A percentile compares a stretch with the other conserved stretches of the same genome.
phyloP scores from a whole-genome alignment of 1,284 basidiomycete species.

The Peniophora sp. region DNA sequence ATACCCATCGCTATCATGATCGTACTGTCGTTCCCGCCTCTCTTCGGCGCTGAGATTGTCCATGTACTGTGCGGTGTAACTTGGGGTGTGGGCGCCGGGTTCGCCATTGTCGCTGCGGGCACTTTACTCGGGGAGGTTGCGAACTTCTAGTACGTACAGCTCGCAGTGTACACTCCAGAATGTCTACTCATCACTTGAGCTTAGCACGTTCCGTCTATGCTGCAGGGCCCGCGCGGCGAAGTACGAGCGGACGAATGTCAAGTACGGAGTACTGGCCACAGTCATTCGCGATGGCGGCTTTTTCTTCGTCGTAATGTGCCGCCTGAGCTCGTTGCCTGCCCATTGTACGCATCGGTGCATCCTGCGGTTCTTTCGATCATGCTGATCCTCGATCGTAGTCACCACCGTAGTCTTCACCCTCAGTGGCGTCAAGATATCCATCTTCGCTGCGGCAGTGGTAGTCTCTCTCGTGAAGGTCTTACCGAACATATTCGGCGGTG shows the following conservation, averaged over 20 bases:
- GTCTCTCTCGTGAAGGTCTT: slow-evolving; percentile 76
- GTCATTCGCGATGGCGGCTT: slow-evolving; percentile 79
- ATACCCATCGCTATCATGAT: slow-evolving; percentile 77
- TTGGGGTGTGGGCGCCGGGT: slow-evolving; percentile 63
- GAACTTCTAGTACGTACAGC: slow-evolving; percentile 54
- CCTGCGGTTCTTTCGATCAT: background rate
- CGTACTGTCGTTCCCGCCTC: slow-evolving; percentile 59
- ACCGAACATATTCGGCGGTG: slow-evolving; percentile 68
- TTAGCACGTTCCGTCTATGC: background rate
- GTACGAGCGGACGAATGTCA: slow-evolving; percentile 64
- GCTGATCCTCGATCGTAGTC: slow-evolving; percentile 20
- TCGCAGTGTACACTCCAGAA: too few relatives aligned
- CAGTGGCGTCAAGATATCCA: slow-evolving; percentile 68
- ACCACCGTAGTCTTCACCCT: slow-evolving; percentile 76
- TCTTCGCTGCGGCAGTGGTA: slow-evolving; percentile 65
- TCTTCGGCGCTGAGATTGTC: slow-evolving; percentile 76
- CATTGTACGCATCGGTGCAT: slow-evolving; percentile 38
- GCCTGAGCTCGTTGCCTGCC: slow-evolving; percentile 77
- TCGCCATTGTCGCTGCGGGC: slow-evolving; percentile 59
- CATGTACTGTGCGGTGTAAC: slow-evolving; percentile 72
- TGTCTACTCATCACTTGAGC: background rate
- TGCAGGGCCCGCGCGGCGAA: slow-evolving; percentile 50
- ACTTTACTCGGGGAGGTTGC: slow-evolving; percentile 64
- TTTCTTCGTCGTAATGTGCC: slow-evolving; percentile 64
- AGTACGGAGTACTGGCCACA: slow-evolving; percentile 67